Evolutionary conservation across 2,329 filamentous ascomycete genomes (phyloP).

Genomic region (Apiospora aurea): DNA sequence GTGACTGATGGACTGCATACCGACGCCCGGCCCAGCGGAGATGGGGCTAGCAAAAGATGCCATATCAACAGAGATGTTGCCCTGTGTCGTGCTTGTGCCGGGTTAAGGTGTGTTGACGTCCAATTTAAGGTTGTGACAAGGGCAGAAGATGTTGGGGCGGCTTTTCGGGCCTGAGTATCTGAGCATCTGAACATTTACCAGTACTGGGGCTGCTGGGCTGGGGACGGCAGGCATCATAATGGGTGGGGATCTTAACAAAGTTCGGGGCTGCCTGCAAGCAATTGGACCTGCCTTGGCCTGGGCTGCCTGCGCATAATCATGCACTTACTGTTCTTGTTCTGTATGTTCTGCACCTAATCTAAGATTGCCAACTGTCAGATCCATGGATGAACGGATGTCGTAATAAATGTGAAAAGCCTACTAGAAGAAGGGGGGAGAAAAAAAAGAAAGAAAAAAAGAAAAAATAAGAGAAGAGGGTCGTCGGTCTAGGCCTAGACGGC

Average conservation of each 20-base stretch:
- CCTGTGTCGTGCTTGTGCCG: not conserved
- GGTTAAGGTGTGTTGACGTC: not conserved
- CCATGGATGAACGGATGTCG: not conserved
- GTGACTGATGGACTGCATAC: constrained; percentile 7
- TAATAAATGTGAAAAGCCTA: not conserved
- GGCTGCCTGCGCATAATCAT: not conserved
- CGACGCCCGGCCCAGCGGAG: not conserved
- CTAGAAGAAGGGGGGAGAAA: not conserved
- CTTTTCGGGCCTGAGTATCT: not conserved
- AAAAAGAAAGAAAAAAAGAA: not conserved
- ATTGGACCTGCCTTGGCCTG: not conserved
- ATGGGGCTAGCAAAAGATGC: not conserved
- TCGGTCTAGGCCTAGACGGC: not conserved
- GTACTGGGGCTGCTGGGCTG: not conserved
- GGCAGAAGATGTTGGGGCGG: not conserved
- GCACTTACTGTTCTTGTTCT: too few species aligned
- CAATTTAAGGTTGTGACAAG: constrained; percentile 11
- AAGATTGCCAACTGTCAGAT: too few species aligned
- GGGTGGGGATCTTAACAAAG: not conserved
- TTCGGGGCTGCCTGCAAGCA: not conserved
- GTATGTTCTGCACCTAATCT: too few species aligned
- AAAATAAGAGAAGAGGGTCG: not conserved
- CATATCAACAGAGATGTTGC: not conserved
- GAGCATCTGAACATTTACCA: not conserved
- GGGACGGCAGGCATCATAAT: not conserved